phyloP scores from a whole-genome alignment of 208 protist genomes.

The Acanthamoeba castellanii region DNA sequence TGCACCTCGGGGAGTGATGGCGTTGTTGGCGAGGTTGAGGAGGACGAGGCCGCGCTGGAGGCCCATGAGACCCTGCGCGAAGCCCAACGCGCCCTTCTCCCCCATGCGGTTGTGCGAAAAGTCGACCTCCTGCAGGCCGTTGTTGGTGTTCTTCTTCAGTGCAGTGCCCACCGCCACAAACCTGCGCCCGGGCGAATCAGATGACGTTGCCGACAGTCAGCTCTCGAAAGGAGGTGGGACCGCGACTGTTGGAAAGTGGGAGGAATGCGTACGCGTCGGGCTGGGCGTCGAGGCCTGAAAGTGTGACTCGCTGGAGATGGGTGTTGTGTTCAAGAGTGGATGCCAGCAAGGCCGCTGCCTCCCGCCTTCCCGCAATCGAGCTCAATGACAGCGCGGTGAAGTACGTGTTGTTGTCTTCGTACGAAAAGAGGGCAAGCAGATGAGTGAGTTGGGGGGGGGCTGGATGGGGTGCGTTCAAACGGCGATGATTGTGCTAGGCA shows the following conservation, averaged over 20 bases:
- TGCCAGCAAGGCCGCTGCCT: background rate
- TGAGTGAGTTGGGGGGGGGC: background rate
- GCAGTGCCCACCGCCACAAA: conserved; percentile 53
- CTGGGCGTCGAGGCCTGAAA: conserved; percentile 45
- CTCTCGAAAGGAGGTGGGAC: background rate
- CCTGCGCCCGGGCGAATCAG: background rate
- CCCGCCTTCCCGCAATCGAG: background rate
- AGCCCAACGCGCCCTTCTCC: conserved; percentile 54
- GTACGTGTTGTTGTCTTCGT: conserved; percentile 52
- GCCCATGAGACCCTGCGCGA: conserved; percentile 44
- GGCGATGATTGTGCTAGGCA: background rate
- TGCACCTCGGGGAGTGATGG: conserved; percentile 28
- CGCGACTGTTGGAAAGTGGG: background rate
- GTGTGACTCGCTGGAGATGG: background rate
- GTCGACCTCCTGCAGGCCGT: conserved; percentile 37
- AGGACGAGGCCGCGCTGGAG: conserved; percentile 41
- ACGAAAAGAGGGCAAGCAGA: background rate
- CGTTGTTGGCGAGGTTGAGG: conserved; percentile 70
- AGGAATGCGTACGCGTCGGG: background rate
- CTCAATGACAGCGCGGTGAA: background rate
- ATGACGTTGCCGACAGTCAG: background rate
- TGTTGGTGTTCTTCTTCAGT: conserved; percentile 55
- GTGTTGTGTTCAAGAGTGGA: conserved; percentile 30
- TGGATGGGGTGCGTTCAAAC: background rate
- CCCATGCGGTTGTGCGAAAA: conserved; percentile 69